Evolutionary conservation across 768 basidiomycete genomes (phyloP).

Genomic region (Xerocomellus amylosporus): DNA sequence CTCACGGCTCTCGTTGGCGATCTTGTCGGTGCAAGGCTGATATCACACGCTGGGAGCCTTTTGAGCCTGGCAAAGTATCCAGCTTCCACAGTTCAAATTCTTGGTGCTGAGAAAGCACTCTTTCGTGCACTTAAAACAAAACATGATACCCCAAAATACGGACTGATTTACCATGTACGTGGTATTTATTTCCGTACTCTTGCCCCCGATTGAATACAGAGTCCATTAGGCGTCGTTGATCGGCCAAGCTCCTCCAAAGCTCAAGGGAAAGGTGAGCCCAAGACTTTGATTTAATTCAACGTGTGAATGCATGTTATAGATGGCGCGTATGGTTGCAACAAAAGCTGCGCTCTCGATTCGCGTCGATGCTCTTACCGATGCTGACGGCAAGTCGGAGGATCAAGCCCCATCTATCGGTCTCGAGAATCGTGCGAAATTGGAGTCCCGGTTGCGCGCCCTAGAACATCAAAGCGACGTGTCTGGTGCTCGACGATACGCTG

Average conservation of each 20-base stretch:
- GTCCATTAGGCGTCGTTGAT: constrained; percentile 78
- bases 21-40: constrained; percentile 71
- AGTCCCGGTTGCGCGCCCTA: constrained; percentile 85
- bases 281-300: not conserved
- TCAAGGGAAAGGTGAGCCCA: constrained; percentile 84
- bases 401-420: constrained; percentile 84
- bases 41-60: constrained; percentile 71
- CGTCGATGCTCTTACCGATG: constrained; percentile 93
- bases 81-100: constrained; percentile 74
- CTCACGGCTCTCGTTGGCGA: constrained; percentile 82
- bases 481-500: constrained; percentile 64
- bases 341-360: constrained; percentile 97
- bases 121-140: constrained; percentile 78
- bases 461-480: constrained; percentile 78
- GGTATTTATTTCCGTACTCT: not conserved
- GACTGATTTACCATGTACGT: constrained; percentile 94
- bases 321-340: constrained; percentile 99
- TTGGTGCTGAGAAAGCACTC: constrained; percentile 75
- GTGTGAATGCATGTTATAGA: constrained; percentile 42
- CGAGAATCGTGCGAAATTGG: constrained; percentile 92
- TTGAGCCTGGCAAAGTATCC: constrained; percentile 72
- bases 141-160: constrained; percentile 98
- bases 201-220: constrained; percentile 5
- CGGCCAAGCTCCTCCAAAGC: constrained; percentile 94
- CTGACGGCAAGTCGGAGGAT: constrained; percentile 84